Evolutionary conservation across 352 stramenopile species (phyloP), one percentile per base, ranked within the genome.

Genomic region (Phytophthora cactorum): DNA sequence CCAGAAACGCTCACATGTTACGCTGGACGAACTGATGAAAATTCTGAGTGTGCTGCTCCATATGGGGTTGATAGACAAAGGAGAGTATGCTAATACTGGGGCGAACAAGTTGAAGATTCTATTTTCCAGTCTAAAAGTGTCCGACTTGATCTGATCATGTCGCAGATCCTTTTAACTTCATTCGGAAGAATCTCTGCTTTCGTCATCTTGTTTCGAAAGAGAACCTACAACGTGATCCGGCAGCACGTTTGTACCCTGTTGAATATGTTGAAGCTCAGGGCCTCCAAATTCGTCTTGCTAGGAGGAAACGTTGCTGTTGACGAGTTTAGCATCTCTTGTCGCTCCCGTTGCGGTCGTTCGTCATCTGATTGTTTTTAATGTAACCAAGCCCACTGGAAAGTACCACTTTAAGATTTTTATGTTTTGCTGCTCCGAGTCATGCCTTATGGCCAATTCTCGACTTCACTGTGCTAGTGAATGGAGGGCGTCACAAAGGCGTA

Each of bases 301-400:
- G 52, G 32, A 15, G 17, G 60, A 6, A 52, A 58, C 12, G 34
- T 62, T 4, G 60, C 52, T 47, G 15, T 68, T 3, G 52, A 50
- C 8, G 60, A 68, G 34, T 52, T 44, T 4, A 68, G 45, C 17
- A 31, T 68, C 6, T 44, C 52, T 10, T 63, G 46, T 29, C 45
- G 52, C 9, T 57, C 52, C 1, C 44, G 46, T 2, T 39, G 22
- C 22, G 22, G 22, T 54, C 22, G 47, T 29, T 11, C 17, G 53
- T 17, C 45, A 63, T 28, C 12, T 69, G 11, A 53, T 54, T 11
- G 52, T 69, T 0, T 63, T 51, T 39, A 63, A 69, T 47, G 52
- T 46, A 5, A 61, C 12, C 1, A 69, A 69, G 29, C 47, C 53
- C 11, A 61, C 25, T 31, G 74, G 63, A 2, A 76, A 78, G 32